These are phyloP conservation scores for Talaromyces liani DNA, from an alignment of 495 filamentous ascomycete species.

Conservation along the genomic window DNA sequence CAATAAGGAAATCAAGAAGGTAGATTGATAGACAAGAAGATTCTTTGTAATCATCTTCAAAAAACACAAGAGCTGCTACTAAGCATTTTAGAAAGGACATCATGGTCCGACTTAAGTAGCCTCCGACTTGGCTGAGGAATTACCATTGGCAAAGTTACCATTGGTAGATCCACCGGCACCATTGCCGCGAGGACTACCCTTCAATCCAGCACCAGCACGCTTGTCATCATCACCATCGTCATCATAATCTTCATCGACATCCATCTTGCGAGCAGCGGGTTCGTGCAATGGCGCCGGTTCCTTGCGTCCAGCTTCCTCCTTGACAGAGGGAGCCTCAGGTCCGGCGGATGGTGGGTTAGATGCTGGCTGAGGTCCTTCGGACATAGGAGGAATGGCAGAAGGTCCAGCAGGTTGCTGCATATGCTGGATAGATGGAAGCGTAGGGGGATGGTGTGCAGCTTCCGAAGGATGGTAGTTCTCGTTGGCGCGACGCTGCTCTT, in stretches of 20 bases:
- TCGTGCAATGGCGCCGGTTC: conserved; percentile 59
- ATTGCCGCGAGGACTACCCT: conserved; percentile 38
- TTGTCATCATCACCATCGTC: conserved; percentile 82
- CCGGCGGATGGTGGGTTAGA: conserved; percentile 55
- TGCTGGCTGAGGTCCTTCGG: conserved; percentile 46
- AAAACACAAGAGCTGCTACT: background rate
- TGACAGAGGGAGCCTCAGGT: conserved; percentile 34
- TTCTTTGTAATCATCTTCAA: background rate
- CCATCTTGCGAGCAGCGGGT: conserved; percentile 86
- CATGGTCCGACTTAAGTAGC: background rate
- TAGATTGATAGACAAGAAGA: background rate
- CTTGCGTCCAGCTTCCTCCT: conserved; percentile 40
- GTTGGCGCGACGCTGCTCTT: conserved; percentile 61
- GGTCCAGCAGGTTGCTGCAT: conserved; percentile 49
- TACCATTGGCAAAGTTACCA: conserved; percentile 17
- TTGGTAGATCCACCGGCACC: conserved; percentile 24
- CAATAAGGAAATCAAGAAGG: background rate
- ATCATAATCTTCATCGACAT: conserved; percentile 95
- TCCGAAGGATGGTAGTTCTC: conserved; percentile 85
- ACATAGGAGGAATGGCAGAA: conserved; percentile 47
- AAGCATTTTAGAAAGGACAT: background rate
- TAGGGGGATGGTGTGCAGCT: conserved; percentile 77
- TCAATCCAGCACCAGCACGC: conserved; percentile 33
- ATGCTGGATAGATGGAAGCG: conserved; percentile 63
- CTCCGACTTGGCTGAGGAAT: background rate